These are phyloP conservation scores for Tulasnella sp. DNA, from an alignment of 768 basidiomycete genomes.

Conservation along the genomic window DNA sequence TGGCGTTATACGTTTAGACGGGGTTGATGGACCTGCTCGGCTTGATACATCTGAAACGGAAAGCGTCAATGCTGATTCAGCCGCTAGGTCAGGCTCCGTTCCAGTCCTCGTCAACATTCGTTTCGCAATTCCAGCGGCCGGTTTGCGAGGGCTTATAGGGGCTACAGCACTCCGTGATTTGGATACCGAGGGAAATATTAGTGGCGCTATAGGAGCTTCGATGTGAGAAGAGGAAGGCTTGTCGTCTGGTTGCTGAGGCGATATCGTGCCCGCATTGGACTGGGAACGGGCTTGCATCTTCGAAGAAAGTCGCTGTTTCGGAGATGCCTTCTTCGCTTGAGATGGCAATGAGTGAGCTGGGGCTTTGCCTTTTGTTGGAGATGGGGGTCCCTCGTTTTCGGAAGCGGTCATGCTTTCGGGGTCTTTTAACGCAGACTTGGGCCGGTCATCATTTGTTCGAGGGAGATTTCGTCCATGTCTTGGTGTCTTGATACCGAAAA, in stretches of 20 bases:
- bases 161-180: not conserved
- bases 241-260: not conserved
- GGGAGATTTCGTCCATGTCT: not conserved
- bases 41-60: constrained; percentile 21
- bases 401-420: not conserved
- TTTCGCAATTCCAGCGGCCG: constrained; percentile 46
- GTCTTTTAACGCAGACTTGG: not conserved
- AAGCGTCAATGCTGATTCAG: not conserved
- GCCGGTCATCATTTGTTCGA: not conserved
- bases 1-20: constrained; percentile 4
- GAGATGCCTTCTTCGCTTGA: not conserved
- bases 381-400: not conserved
- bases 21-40: constrained; percentile 16
- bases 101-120: constrained; percentile 70
- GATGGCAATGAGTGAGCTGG: not conserved
- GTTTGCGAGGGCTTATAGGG: constrained; percentile 4
- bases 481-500: not conserved
- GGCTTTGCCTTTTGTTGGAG: not conserved
- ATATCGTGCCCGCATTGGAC: not conserved
- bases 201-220: not conserved
- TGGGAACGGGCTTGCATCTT: not conserved
- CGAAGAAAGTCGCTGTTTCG: not conserved
- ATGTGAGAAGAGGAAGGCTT: not conserved
- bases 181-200: not conserved
- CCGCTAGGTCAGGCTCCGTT: constrained; percentile 45